Evolutionary conservation across 2,329 filamentous ascomycete species (phyloP).

Genomic region (Sporothrix humicola): DNA sequence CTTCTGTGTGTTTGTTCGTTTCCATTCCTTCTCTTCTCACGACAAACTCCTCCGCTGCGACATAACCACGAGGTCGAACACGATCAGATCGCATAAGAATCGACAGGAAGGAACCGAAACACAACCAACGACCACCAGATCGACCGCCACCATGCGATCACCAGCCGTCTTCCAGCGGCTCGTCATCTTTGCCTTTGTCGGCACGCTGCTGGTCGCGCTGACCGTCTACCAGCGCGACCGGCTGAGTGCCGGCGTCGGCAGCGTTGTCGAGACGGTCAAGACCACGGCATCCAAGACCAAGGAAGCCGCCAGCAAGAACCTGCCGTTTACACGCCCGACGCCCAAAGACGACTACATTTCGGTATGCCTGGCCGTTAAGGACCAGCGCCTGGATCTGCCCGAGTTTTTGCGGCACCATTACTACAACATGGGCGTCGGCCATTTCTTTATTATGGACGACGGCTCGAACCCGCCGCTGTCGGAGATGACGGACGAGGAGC

Average conservation of each 20-base stretch:
- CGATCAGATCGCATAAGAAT: too few relatives aligned
- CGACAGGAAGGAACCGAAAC: too few relatives aligned
- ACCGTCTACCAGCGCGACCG: conserved; percentile 34
- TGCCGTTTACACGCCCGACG: neutral
- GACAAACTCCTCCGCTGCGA: too few relatives aligned
- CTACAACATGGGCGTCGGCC: conserved; percentile 37
- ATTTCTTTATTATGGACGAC: conserved; percentile 36
- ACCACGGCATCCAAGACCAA: neutral
- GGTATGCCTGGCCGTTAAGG: conserved; percentile 33
- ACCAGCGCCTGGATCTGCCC: conserved; percentile 34
- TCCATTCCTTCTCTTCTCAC: neutral
- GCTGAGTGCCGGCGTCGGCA: conserved; percentile 30
- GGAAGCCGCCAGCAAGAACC: conserved; percentile 20
- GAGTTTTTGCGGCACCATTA: conserved; percentile 36
- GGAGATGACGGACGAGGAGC: conserved; percentile 29
- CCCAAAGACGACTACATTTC: conserved; percentile 35
- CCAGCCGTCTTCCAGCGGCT: conserved; percentile 20
- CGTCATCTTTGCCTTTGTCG: conserved; percentile 28
- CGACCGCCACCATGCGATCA: conserved; percentile 15
- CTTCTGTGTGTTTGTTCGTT: neutral
- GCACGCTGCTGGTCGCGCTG: conserved; percentile 28
- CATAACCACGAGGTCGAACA: too few relatives aligned
- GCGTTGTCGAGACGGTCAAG: conserved; percentile 30
- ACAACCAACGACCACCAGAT: neutral
- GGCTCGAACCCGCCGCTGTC: conserved; percentile 32